A percentile compares a stretch with the other conserved stretches of the same genome.
Evolutionary conservation across 306 rosid species (phyloP).

Genomic region (Dicorynia guianensis): DNA sequence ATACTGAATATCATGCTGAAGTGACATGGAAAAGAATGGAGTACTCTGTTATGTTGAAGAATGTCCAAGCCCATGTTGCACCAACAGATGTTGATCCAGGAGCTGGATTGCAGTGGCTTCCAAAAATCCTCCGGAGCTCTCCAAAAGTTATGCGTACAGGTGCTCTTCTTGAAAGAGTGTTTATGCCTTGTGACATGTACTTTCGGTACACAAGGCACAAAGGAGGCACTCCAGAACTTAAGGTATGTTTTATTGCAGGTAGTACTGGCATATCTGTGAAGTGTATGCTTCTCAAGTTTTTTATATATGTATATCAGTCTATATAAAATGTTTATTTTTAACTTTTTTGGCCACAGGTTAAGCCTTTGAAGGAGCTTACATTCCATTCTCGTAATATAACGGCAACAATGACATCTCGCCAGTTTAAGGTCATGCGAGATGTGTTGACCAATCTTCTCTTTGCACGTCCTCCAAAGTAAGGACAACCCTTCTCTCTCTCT

Average conservation of each 20-base stretch:
- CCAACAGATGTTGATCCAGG: constrained; percentile 99
- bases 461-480: constrained; percentile 94
- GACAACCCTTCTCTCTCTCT: constrained; percentile 33
- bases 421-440: constrained; percentile 94
- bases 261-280: too few relatives aligned
- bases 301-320: constrained; percentile 3
- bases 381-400: constrained; percentile 87
- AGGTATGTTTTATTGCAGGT: constrained; percentile 52
- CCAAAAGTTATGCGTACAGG: constrained; percentile 98
- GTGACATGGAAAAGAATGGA: constrained; percentile 92
- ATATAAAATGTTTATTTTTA: constrained; percentile 27
- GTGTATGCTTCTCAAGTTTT: constrained; percentile 23
- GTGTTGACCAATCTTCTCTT: constrained; percentile 92
- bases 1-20: constrained; percentile 70
- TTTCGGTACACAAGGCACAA: constrained; percentile 92
- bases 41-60: constrained; percentile 91
- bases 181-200: constrained; percentile 98
- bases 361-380: constrained; percentile 90
- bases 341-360: constrained; percentile 71
- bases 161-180: constrained; percentile 98
- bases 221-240: constrained; percentile 88
- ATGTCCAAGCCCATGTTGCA: constrained; percentile 99
- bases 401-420: constrained; percentile 97
- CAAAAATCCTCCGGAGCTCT: constrained; percentile 79
- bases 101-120: constrained; percentile 99